Evolutionary conservation across 164 flowering plant genomes (phyloP).

Genomic region (Piper longum): DNA sequence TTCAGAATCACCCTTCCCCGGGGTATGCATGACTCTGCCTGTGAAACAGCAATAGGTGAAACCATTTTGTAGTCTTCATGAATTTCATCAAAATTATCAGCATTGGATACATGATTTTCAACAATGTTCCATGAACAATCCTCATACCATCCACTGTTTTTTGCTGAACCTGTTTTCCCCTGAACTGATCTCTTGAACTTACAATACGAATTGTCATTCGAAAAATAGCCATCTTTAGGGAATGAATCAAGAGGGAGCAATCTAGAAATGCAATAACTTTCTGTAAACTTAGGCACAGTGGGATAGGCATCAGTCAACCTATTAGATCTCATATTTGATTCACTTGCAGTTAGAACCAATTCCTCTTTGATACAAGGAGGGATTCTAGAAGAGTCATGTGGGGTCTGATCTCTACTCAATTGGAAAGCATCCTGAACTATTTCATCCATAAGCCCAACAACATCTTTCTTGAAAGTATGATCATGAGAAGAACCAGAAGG

Average conservation of each 20-base stretch:
- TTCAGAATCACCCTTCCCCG: conserved; percentile 47
- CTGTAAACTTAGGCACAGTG: conserved; percentile 49
- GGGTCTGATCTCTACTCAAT: conserved; percentile 15
- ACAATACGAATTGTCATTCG: conserved; percentile 8
- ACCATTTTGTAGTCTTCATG: conserved; percentile 13
- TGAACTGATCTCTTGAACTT: conserved; percentile 11
- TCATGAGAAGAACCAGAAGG: conserved; percentile 17
- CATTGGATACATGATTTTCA: conserved; percentile 61
- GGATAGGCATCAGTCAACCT: conserved; percentile 10
- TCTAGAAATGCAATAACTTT: conserved; percentile 59
- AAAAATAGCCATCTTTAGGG: conserved; percentile 16
- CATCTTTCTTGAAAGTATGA: conserved; percentile 11
- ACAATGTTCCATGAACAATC: conserved; percentile 40
- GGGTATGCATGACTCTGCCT: conserved; percentile 22
- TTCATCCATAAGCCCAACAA: conserved; percentile 63
- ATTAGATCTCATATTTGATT: conserved; percentile 8
- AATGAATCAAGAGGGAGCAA: conserved; percentile 33
- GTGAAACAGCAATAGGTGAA: conserved; percentile 6
- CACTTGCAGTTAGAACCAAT: conserved; percentile 19
- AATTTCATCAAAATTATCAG: conserved; percentile 10
- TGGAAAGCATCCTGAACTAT: conserved; percentile 81
- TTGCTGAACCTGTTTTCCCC: conserved; percentile 19
- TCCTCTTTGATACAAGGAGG: conserved; percentile 14
- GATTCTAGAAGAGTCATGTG: conserved; percentile 16
- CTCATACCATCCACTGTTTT: conserved; percentile 61